Conservation (phyloP, 768 basidiomycete genomes). For the Lactifluus piperatus region DNA sequence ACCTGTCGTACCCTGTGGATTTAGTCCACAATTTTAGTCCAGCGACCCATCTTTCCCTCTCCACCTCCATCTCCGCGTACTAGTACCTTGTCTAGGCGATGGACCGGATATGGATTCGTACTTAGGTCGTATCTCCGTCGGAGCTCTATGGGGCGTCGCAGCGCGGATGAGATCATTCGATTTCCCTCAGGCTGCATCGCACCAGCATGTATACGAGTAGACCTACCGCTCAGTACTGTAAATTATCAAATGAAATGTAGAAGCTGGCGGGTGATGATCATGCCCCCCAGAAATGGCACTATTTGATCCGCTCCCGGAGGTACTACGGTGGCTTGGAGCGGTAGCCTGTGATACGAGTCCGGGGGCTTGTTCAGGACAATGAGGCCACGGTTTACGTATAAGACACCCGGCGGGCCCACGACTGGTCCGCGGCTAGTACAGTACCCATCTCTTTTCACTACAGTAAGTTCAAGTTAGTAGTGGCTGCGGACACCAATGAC, state of each 20-base stretch:
- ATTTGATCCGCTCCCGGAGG: no score
- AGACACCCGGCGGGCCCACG: not conserved
- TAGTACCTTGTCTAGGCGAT: constrained; percentile 20
- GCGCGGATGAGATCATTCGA: not conserved
- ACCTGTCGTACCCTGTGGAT: constrained; percentile 18
- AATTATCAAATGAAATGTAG: not conserved
- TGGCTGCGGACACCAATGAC: not conserved
- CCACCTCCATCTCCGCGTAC: no score
- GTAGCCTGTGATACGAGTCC: constrained; percentile 17
- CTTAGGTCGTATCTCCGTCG: not conserved
- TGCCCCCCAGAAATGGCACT: not conserved
- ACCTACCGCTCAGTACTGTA: constrained; percentile 3
- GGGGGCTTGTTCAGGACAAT: constrained; percentile 20
- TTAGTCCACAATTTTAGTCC: no score
- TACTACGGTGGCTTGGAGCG: not conserved
- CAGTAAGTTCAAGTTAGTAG: no score
- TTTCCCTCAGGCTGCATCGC: not conserved
- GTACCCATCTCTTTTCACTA: no score
- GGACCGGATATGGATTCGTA: constrained; percentile 16
- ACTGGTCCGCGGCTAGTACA: not conserved
- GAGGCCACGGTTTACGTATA: constrained; percentile 18
- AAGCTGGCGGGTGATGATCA: not conserved
- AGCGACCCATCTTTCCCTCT: no score
- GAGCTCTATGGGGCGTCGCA: not conserved
- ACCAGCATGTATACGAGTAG: no score